A percentile compares a stretch with the other conserved stretches of the same genome.
These are phyloP conservation scores for Neurospora pannonica DNA, from an alignment of 495 filamentous ascomycete genomes.

Conservation along the genomic window DNA sequence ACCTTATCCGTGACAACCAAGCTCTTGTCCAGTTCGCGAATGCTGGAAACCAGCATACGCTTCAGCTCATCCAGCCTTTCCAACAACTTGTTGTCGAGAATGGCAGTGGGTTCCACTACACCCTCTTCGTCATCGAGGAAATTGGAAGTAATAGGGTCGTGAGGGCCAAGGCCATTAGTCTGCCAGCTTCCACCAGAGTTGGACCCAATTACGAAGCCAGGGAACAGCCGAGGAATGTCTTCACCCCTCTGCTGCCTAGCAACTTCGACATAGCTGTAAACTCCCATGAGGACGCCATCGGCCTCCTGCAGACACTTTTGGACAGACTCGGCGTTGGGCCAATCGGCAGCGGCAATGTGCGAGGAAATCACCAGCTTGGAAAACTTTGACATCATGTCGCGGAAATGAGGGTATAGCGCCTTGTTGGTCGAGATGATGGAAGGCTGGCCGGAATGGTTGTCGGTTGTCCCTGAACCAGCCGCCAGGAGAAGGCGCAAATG, in stretches of 20 bases:
- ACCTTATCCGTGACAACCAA: conserved; percentile 69
- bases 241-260: conserved; percentile 86
- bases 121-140: conserved; percentile 81
- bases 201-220: conserved; percentile 83
- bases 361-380: conserved; percentile 96
- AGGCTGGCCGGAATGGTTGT: conserved; percentile 96
- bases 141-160: conserved; percentile 59
- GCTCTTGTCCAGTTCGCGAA: conserved; percentile 77
- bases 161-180: conserved; percentile 67
- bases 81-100: conserved; percentile 65
- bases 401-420: conserved; percentile 89
- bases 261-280: conserved; percentile 92
- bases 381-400: conserved; percentile 99
- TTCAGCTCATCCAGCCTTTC: conserved; percentile 79
- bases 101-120: conserved; percentile 59
- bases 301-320: conserved; percentile 93
- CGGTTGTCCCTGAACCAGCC: conserved; percentile 90
- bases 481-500: conserved; percentile 88
- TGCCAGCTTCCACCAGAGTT: conserved; percentile 83
- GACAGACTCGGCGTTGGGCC: conserved; percentile 76
- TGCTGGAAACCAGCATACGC: conserved; percentile 66
- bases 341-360: conserved; percentile 95
- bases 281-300: conserved; percentile 84
- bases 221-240: conserved; percentile 76
- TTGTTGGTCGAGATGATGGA: conserved; percentile 99